Conservation (phyloP, 2,329 filamentous ascomycete species). For the Microdochium trichocladiopsis region DNA sequence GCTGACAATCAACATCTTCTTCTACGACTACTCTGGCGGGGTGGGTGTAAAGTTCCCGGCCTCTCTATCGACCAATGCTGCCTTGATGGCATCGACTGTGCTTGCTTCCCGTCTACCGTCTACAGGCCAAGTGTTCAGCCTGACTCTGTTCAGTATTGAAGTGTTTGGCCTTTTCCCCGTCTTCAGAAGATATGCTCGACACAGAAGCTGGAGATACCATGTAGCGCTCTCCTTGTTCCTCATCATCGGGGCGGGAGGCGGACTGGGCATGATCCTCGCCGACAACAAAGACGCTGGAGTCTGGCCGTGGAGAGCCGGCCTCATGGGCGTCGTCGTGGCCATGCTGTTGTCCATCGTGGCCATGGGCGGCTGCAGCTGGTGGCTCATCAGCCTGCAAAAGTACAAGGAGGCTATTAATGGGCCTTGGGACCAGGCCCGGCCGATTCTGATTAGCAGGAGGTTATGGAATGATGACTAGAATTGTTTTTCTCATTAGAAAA, state of each 20-base stretch:
- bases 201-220: slow-evolving; percentile 77
- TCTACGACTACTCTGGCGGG: slow-evolving; percentile 87
- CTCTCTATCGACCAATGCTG: slow-evolving; percentile 85
- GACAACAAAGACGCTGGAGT: slow-evolving; percentile 26
- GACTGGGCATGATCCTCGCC: slow-evolving; percentile 59
- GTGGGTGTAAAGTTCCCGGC: slow-evolving; percentile 59
- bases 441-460: slow-evolving; percentile 67
- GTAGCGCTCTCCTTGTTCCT: slow-evolving; percentile 67
- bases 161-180: slow-evolving; percentile 98
- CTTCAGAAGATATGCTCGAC: slow-evolving; percentile 80
- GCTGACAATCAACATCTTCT: slow-evolving; percentile 91
- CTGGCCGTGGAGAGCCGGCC: slow-evolving; percentile 45
- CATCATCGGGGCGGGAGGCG: slow-evolving; percentile 72
- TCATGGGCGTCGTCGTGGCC: slow-evolving; percentile 71
- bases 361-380: slow-evolving; percentile 95
- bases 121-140: slow-evolving; percentile 88
- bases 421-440: slow-evolving; percentile 93
- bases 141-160: slow-evolving; percentile 94
- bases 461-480: slow-evolving; percentile 40
- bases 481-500: no score
- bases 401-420: slow-evolving; percentile 99
- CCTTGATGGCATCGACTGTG: slow-evolving; percentile 92
- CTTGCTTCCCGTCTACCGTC: slow-evolving; percentile 82
- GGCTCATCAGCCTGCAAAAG: slow-evolving; percentile 93
- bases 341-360: slow-evolving; percentile 66